Base-by-base conservation (phyloP, 352 stramenopile species). In the Pythium volutum region DNA sequence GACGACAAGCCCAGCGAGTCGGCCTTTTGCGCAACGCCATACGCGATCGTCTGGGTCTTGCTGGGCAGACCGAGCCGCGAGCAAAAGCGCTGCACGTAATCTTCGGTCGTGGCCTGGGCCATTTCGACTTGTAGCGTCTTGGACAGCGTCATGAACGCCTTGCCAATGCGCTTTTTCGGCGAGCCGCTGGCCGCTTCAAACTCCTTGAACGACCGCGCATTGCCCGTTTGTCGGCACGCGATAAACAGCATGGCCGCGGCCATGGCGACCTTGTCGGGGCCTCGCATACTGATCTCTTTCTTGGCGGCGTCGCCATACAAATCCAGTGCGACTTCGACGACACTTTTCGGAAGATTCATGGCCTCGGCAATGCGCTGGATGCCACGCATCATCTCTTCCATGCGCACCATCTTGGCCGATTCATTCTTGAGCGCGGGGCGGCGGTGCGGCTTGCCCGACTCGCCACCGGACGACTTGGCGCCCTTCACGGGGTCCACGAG, bases 71-170 rank as follows among this genome's bases (percentile, higher is more conserved):
- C 79, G 1, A 93, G 68, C 56, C 78, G 76, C 27, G 81, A 91
- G 64, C 81, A 88, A 59, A 93, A 93, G 42, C 84, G 84, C 20
- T 74, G 75, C 18, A 93, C 79, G 59, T 91, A 93, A 22, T 91
- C 80, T 36, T 89, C 80, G 1, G 81, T 93, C 23, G 76, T 80
- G 7, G 80, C 74, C 62, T 89, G 79, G 25, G 71, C 76, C 65
- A 89, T 74, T n/a, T 90, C 79, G 8, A 92, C 71, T 42, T 84
- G 62, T 23, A 90, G 49, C 1, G 62, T 74, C 8, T 75, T 73
- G 52, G 70, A 81, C 33, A 90, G 70, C 31, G 57, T 80, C 72
- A 91, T 83, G 62, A 91, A 89, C 27, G 79, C 88, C 62, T 93
- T 93, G 55, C 84, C 84, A 29, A 93, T 91, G 8, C 79, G 76